phyloP scores from a whole-genome alignment of 2,329 filamentous ascomycete genomes.

The Magnaporthiopsis rhizophila region DNA sequence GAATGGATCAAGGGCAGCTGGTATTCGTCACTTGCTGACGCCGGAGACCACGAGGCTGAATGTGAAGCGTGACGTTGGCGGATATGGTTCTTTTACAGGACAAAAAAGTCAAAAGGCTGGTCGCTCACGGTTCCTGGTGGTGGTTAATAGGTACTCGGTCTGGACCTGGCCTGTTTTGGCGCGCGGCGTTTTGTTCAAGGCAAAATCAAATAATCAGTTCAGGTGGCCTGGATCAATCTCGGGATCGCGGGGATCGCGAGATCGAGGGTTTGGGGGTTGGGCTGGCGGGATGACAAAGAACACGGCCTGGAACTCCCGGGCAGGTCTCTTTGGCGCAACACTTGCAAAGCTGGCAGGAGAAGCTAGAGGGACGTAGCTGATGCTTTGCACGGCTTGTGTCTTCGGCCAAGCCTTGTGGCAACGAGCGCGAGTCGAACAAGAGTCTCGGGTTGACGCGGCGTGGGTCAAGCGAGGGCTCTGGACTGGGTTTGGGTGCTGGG shows the following conservation, averaged over 20 bases:
- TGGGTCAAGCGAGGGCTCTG: background rate
- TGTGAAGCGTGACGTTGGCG: constrained; percentile 15
- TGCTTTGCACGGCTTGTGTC: background rate
- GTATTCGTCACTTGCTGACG: constrained; percentile 31
- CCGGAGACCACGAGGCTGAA: constrained; percentile 36
- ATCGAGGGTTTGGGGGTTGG: background rate
- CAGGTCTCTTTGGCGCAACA: background rate
- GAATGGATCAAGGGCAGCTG: constrained; percentile 8
- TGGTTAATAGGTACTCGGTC: background rate
- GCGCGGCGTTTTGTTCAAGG: background rate
- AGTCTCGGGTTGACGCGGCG: background rate
- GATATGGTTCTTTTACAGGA: background rate
- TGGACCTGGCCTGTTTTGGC: background rate
- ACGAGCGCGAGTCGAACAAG: background rate
- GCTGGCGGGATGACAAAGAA: background rate
- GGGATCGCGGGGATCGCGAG: constrained; percentile 1
- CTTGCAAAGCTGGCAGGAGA: background rate
- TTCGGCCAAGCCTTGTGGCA: background rate
- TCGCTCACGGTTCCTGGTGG: background rate
- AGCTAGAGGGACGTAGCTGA: constrained; percentile 1
- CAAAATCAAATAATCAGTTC: background rate
- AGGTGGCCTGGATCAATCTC: background rate
- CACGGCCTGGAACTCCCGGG: background rate
- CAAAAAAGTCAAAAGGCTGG: background rate
- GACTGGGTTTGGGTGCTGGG: background rate